A percentile compares a stretch with the other conserved stretches of the same genome.
Evolutionary conservation across 2,329 filamentous ascomycete species (phyloP).

Genomic region (Aspergillus novofumigatus): DNA sequence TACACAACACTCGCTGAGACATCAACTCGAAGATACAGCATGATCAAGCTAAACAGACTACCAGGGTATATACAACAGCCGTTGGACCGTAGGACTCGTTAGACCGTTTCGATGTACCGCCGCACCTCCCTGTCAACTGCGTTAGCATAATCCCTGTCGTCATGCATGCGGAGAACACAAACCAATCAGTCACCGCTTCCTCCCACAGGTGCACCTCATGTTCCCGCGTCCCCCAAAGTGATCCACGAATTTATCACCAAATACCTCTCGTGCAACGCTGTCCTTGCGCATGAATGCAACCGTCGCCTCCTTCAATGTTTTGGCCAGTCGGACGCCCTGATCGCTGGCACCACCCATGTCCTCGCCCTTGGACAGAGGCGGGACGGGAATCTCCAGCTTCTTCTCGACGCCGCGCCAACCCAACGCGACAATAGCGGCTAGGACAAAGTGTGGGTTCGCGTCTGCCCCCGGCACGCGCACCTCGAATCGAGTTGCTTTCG

Average conservation of each 20-base stretch:
- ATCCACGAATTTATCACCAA: constrained; percentile 93
- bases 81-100: neutral
- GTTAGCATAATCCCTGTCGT: constrained; percentile 13
- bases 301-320: constrained; percentile 79
- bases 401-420: constrained; percentile 91
- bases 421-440: constrained; percentile 79
- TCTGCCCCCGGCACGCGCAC: constrained; percentile 93
- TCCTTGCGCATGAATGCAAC: constrained; percentile 69
- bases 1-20: neutral
- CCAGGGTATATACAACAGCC: neutral
- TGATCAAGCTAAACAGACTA: neutral
- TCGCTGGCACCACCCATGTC: constrained; percentile 71
- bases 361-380: constrained; percentile 80
- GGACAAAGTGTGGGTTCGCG: constrained; percentile 80
- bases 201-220: constrained; percentile 91
- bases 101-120: constrained; percentile 75
- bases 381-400: constrained; percentile 76
- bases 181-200: constrained; percentile 96
- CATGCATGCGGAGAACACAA: constrained; percentile 39
- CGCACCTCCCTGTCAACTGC: constrained; percentile 61
- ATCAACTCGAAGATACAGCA: neutral
- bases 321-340: constrained; percentile 72
- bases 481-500: constrained; percentile 86
- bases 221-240: constrained; percentile 90
- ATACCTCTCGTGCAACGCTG: constrained; percentile 87